Percentiles rank a stretch among this genome's conserved stretches.
phyloP scores from a whole-genome alignment of 257 asterid genomes.

The Gentiana straminea region DNA sequence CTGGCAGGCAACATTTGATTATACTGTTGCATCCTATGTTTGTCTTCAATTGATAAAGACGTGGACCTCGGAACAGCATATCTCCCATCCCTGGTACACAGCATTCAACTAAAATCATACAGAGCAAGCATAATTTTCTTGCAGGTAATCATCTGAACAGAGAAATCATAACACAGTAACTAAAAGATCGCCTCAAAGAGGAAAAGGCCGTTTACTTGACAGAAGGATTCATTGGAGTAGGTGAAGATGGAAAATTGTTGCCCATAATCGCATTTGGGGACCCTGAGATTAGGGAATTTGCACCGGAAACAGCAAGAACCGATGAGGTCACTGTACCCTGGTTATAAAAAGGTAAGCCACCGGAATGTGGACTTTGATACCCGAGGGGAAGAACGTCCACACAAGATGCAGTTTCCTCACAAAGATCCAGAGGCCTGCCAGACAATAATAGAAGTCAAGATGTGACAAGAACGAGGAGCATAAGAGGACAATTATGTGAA shows the following conservation, averaged over 20 bases:
- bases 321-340: slow-evolving; percentile 32
- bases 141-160: no score
- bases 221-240: slow-evolving; percentile 47
- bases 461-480: slow-evolving; percentile 7
- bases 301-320: slow-evolving; percentile 40
- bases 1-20: slow-evolving; percentile 61
- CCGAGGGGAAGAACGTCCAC: slow-evolving; percentile 54
- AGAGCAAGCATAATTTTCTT: not conserved
- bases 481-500: slow-evolving; percentile 10
- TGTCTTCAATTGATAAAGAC: slow-evolving; percentile 57
- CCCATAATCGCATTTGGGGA: slow-evolving; percentile 53
- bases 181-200: slow-evolving; percentile 8
- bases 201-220: slow-evolving; percentile 45
- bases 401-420: slow-evolving; percentile 47
- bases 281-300: slow-evolving; percentile 48
- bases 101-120: slow-evolving; percentile 7
- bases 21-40: slow-evolving; percentile 63
- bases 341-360: slow-evolving; percentile 46
- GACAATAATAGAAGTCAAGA: slow-evolving; percentile 11
- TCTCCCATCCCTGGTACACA: slow-evolving; percentile 53
- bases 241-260: slow-evolving; percentile 46
- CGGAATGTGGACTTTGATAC: slow-evolving; percentile 58
- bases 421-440: slow-evolving; percentile 84
- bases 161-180: not conserved
- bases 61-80: slow-evolving; percentile 53